Conservation (phyloP, 225 moss, liverwort and hornwort species). For the Marchantia polymorpha region DNA sequence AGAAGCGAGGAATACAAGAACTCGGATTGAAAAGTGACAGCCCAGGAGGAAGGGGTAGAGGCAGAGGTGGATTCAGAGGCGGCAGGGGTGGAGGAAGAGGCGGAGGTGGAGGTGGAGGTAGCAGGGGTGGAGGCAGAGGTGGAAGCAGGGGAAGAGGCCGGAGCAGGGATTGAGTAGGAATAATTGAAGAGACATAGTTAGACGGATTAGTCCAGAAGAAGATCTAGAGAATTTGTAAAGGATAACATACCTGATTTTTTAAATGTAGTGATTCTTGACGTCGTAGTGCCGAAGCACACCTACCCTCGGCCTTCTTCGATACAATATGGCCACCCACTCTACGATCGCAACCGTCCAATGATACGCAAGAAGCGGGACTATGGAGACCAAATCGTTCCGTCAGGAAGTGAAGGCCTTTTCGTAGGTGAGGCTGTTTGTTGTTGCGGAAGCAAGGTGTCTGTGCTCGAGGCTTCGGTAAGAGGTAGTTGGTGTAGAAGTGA, state of each 20-base stretch:
- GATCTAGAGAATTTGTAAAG: not conserved
- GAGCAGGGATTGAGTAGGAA: slow-evolving; percentile 21
- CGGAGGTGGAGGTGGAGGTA: slow-evolving; percentile 41
- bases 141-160: slow-evolving; percentile 36
- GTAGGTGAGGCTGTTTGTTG: not conserved
- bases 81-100: slow-evolving; percentile 30
- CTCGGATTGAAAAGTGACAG: slow-evolving; percentile 64
- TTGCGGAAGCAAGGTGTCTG: not conserved
- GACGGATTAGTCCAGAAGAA: not conserved
- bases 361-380: not conserved
- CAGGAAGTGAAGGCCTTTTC: not conserved
- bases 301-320: not conserved
- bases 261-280: not conserved
- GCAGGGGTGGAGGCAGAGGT: slow-evolving; percentile 58
- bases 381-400: not conserved
- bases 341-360: not conserved
- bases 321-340: not conserved
- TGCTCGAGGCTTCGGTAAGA: not conserved
- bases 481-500: not conserved
- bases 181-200: slow-evolving; percentile 12
- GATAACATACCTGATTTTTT: not conserved
- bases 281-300: not conserved
- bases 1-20: slow-evolving; percentile 65
- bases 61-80: slow-evolving; percentile 15
- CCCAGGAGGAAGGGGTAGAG: slow-evolving; percentile 29